Percentiles rank a stretch among this genome's conserved stretches.
Evolutionary conservation across 2,329 filamentous ascomycete genomes (phyloP).

Genomic region (Penicillium psychrosexuale): DNA sequence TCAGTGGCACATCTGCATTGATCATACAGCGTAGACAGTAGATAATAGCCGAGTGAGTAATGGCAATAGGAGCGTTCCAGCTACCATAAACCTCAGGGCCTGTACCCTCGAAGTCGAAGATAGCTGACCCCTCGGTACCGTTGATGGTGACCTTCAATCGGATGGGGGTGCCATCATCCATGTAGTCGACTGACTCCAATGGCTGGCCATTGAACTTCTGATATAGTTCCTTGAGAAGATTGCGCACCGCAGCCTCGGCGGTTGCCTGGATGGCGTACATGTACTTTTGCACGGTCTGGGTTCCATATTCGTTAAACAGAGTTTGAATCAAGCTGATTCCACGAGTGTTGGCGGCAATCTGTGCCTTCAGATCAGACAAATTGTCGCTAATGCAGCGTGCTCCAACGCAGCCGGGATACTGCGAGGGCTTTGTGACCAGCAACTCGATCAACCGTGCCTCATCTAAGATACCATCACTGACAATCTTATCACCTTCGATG

Average conservation of each 20-base stretch:
- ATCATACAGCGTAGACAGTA: slow-evolving; percentile 81
- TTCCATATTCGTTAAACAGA: slow-evolving; percentile 73
- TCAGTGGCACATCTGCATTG: slow-evolving; percentile 76
- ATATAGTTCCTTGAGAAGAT: slow-evolving; percentile 69
- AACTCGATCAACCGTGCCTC: slow-evolving; percentile 71
- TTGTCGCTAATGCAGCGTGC: slow-evolving; percentile 79
- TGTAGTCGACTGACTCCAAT: slow-evolving; percentile 74
- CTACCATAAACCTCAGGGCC: slow-evolving; percentile 77
- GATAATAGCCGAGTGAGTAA: slow-evolving; percentile 80
- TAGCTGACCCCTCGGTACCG: slow-evolving; percentile 67
- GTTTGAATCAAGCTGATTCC: slow-evolving; percentile 74
- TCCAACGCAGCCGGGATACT: slow-evolving; percentile 72
- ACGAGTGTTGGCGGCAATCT: slow-evolving; percentile 82
- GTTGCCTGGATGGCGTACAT: slow-evolving; percentile 81
- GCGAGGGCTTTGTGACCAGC: slow-evolving; percentile 68
- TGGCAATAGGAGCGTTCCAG: slow-evolving; percentile 76
- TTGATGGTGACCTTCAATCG: slow-evolving; percentile 72
- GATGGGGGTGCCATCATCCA: slow-evolving; percentile 83
- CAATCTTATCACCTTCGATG: slow-evolving; percentile 57
- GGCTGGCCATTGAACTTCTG: slow-evolving; percentile 66
- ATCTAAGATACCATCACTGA: slow-evolving; percentile 73
- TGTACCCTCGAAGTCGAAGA: slow-evolving; percentile 76
- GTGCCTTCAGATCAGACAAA: slow-evolving; percentile 80
- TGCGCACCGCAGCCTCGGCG: slow-evolving; percentile 71
- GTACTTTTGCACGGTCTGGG: slow-evolving; percentile 75